Evolutionary conservation across 31 red algal genomes (phyloP).

Genomic region (Porphyra umbilicalis): DNA sequence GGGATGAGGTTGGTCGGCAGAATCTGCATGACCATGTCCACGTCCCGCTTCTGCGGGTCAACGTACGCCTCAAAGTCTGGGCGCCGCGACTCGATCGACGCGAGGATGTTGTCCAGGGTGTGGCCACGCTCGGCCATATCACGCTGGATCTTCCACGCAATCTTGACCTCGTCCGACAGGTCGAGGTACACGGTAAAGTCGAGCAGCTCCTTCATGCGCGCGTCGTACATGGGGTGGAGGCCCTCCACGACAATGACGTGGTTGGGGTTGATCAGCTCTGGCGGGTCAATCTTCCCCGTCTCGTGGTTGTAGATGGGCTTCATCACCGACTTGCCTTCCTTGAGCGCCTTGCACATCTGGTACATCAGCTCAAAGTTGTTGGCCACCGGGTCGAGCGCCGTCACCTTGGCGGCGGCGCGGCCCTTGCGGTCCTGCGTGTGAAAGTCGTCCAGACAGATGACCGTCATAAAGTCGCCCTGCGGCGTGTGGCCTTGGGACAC

Average conservation of each 20-base stretch:
- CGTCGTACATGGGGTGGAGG: conserved; percentile 94
- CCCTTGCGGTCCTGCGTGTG: conserved; percentile 89
- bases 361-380: conserved; percentile 98
- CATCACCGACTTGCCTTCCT: conserved; percentile 87
- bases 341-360: conserved; percentile 82
- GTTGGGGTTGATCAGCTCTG: conserved; percentile 85
- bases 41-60: conserved; percentile 87
- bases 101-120: conserved; percentile 86
- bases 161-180: conserved; percentile 91
- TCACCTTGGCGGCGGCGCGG: conserved; percentile 68
- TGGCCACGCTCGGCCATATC: conserved; percentile 99
- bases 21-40: conserved; percentile 85
- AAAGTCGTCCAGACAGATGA: conserved; percentile 97
- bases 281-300: conserved; percentile 80
- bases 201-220: conserved; percentile 52
- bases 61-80: conserved; percentile 90
- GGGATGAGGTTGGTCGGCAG: conserved; percentile 80
- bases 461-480: conserved; percentile 90
- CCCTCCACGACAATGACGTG: conserved; percentile 94
- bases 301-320: conserved; percentile 99
- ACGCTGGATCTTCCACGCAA: conserved; percentile 98
- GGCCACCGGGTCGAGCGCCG: conserved; percentile 70
- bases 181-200: conserved; percentile 96
- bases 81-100: conserved; percentile 92
- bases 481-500: conserved; percentile 79